phyloP scores from a whole-genome alignment of 2,329 filamentous ascomycete genomes.

The Penicillium sp. region DNA sequence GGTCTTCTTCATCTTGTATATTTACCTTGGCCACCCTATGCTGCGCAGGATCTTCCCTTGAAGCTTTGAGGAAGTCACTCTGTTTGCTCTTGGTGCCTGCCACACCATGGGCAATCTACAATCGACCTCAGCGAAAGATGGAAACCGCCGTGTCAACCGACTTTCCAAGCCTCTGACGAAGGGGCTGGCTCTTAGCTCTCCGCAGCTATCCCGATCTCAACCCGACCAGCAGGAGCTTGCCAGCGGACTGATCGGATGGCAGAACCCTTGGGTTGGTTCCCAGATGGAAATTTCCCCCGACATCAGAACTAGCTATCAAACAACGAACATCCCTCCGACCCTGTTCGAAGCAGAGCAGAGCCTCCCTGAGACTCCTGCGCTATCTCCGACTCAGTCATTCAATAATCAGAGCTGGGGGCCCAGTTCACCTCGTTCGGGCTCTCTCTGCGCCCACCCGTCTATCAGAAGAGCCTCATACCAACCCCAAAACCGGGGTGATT shows the following conservation, averaged over 20 bases:
- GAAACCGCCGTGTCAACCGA: conserved; percentile 33
- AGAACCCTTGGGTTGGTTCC: conserved; percentile 34
- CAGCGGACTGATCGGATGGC: conserved; percentile 26
- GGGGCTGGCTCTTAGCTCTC: conserved; percentile 14
- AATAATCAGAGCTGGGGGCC: conserved; percentile 1
- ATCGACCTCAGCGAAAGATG: conserved; percentile 31
- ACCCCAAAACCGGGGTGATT: conserved; percentile 12
- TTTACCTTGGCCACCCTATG: conserved; percentile 10
- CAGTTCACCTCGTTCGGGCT: conserved; percentile 6
- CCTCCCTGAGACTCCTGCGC: background rate
- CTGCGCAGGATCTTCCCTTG: conserved; percentile 1
- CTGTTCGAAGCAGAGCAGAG: conserved; percentile 14
- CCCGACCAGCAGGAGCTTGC: conserved; percentile 7
- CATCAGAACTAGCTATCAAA: conserved; percentile 8
- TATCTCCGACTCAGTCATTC: background rate
- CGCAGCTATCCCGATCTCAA: conserved; percentile 7
- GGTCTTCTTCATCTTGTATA: conserved; percentile 6
- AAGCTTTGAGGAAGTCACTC: conserved; percentile 10
- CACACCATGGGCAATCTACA: conserved; percentile 36
- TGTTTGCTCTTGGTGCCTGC: conserved; percentile 6
- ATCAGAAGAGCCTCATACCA: conserved; percentile 23
- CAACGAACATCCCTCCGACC: conserved; percentile 15
- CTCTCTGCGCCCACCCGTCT: conserved; percentile 18
- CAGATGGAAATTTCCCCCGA: conserved; percentile 20
- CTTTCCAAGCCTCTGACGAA: conserved; percentile 36